A percentile compares a stretch with the other conserved stretches of the same genome.
Conservation (phyloP, 352 stramenopile species). For the Phytophthora fragariaefolia region DNA sequence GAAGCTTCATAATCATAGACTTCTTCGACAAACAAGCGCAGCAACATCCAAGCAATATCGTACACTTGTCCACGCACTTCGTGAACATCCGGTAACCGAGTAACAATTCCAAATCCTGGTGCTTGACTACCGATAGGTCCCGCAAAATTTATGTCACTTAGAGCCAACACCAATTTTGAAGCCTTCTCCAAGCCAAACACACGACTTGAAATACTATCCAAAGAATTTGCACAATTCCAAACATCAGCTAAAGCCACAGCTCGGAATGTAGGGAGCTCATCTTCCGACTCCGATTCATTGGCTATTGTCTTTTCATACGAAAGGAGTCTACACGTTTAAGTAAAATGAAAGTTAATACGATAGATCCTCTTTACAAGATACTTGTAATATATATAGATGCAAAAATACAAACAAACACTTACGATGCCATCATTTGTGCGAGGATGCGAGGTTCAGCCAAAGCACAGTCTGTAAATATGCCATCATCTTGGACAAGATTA, state of each 20-base stretch:
- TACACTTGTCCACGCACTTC: conserved; percentile 29
- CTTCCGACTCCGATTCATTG: conserved; percentile 3
- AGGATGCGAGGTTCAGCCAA: conserved; percentile 34
- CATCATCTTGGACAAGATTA: conserved; percentile 37
- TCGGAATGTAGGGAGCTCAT: conserved; percentile 16
- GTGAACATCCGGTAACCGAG: not conserved
- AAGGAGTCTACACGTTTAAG: conserved; percentile 19
- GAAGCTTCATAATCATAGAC: conserved; percentile 6
- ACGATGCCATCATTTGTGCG: conserved; percentile 25
- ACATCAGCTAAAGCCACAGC: conserved; percentile 37
- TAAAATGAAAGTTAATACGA: conserved; percentile 11
- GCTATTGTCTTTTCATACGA: conserved; percentile 28
- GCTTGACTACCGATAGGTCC: not conserved
- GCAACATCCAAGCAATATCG: conserved; percentile 32
- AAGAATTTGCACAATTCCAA: conserved; percentile 36
- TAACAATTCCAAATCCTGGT: not conserved
- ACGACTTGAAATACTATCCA: conserved; percentile 23
- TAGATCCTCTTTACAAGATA: not conserved
- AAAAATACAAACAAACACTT: conserved; percentile 11
- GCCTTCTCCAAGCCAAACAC: conserved; percentile 21
- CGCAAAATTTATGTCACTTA: conserved; percentile 4
- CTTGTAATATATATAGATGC: not conserved
- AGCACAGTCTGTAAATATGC: conserved; percentile 34
- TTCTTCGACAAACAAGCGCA: conserved; percentile 38
- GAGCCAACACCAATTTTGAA: conserved; percentile 23